Evolutionary conservation across 257 asterid species (phyloP).

Genomic region (Lycium barbarum): DNA sequence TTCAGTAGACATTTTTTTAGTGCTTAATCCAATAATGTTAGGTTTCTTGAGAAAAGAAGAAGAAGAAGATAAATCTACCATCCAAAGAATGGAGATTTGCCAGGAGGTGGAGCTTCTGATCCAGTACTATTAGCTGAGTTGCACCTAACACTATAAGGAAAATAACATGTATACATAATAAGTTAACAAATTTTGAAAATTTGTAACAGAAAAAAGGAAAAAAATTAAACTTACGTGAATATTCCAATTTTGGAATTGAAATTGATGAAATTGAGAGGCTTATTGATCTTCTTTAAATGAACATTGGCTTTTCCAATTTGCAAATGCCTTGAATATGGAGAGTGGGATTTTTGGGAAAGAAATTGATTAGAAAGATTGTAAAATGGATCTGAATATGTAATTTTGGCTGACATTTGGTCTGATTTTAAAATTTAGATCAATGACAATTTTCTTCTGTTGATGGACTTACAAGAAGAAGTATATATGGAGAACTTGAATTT

Average conservation of each 20-base stretch:
- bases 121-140: constrained; percentile 6
- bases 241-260: constrained; percentile 33
- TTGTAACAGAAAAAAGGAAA: not conserved
- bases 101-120: constrained; percentile 27
- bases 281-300: constrained; percentile 33
- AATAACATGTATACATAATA: not conserved
- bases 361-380: constrained; percentile 24
- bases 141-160: constrained; percentile 24
- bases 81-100: constrained; percentile 23
- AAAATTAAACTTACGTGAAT: constrained; percentile 31
- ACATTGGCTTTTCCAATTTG: not conserved
- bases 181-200: not conserved
- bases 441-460: not conserved
- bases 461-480: not conserved
- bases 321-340: not conserved
- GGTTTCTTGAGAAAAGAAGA: no score
- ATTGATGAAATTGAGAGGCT: constrained; percentile 33
- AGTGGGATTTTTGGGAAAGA: constrained; percentile 15
- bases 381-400: constrained; percentile 37
- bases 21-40: no score
- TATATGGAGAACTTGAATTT: not conserved
- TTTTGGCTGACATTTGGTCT: constrained; percentile 32
- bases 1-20: no score
- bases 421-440: not conserved
- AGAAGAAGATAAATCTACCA: constrained; percentile 3